Percentiles rank a stretch among this genome's conserved stretches.
phyloP scores from a whole-genome alignment of 2,329 filamentous ascomycete genomes.

The Aspergillus sp. region DNA sequence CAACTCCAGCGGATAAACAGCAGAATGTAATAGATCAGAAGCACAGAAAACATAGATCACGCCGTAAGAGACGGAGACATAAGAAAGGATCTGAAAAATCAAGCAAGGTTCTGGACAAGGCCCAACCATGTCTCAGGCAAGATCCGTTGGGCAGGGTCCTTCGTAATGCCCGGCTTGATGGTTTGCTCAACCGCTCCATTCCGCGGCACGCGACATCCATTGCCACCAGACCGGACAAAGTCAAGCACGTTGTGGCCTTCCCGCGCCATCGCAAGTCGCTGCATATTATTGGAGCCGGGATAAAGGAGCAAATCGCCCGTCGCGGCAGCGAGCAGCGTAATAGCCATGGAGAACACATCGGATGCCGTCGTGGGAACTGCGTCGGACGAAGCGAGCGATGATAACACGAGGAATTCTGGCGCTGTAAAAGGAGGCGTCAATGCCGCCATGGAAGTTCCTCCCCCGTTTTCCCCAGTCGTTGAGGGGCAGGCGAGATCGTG shows the following conservation, averaged over 20 bases:
- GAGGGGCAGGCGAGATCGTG: conserved; percentile 12
- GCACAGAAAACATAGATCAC: not conserved
- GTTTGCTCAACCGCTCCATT: conserved; percentile 32
- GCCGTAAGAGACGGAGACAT: not conserved
- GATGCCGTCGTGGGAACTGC: conserved; percentile 29
- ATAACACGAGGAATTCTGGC: conserved; percentile 33
- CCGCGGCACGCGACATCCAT: conserved; percentile 31
- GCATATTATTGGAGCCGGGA: conserved; percentile 28
- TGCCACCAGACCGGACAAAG: conserved; percentile 27
- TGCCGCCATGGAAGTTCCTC: conserved; percentile 25
- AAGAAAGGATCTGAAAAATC: conserved; percentile 2
- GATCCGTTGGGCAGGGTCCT: conserved; percentile 27
- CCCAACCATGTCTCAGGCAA: conserved; percentile 22
- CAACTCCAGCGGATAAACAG: not conserved
- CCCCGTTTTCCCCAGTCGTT: conserved; percentile 8
- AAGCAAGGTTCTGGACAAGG: conserved; percentile 9
- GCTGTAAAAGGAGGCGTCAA: conserved; percentile 38
- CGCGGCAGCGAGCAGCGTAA: conserved; percentile 36
- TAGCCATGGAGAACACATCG: conserved; percentile 39
- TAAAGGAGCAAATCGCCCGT: conserved; percentile 39
- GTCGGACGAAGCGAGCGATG: conserved; percentile 26
- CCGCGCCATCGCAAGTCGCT: conserved; percentile 35
- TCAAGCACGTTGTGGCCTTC: conserved; percentile 36
- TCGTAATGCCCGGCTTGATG: conserved; percentile 30
- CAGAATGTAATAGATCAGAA: not conserved